Evolutionary conservation across 108 stramenopile species (phyloP).

Genomic region (Pelagomonas calceolata): DNA sequence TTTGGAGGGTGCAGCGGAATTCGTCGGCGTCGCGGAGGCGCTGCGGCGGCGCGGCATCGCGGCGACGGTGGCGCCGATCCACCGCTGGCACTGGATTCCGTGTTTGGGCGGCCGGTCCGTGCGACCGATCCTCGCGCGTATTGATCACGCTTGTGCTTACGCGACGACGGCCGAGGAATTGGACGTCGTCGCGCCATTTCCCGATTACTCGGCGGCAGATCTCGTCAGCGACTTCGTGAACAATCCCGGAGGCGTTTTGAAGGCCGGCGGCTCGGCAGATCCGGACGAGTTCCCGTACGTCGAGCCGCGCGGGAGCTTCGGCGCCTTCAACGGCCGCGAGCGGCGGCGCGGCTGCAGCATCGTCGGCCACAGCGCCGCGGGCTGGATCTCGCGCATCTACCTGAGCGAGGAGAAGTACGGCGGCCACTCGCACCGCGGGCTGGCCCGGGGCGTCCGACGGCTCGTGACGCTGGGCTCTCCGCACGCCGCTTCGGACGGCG

Average conservation of each 20-base stretch:
- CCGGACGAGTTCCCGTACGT: conserved; percentile 53
- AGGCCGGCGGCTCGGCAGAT: conserved; percentile 51
- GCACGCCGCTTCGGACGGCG: conserved; percentile 50
- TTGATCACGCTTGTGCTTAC: conserved; percentile 45
- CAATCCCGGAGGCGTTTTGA: conserved; percentile 51
- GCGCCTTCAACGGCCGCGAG: background rate
- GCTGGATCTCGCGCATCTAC: conserved; percentile 55
- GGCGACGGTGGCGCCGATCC: conserved; percentile 53
- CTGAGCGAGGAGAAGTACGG: conserved; percentile 46
- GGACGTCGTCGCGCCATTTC: conserved; percentile 17
- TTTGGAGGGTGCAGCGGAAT: conserved; percentile 53
- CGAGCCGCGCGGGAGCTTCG: conserved; percentile 45
- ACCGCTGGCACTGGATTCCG: conserved; percentile 60
- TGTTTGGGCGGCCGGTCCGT: conserved; percentile 53
- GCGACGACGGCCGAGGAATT: no score
- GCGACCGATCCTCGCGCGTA: conserved; percentile 55
- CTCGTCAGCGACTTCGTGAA: conserved; percentile 41
- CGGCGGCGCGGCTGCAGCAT: conserved; percentile 11
- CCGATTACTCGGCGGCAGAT: conserved; percentile 45
- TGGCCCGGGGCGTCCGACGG: conserved; percentile 36
- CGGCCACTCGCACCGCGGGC: conserved; percentile 46
- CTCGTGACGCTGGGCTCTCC: conserved; percentile 55
- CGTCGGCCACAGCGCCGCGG: conserved; percentile 52
- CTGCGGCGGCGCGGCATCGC: conserved; percentile 44
- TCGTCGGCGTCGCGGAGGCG: conserved; percentile 28